These are phyloP conservation scores for Aspergillus felis DNA, from an alignment of 2,329 filamentous ascomycete species.

Conservation along the genomic window DNA sequence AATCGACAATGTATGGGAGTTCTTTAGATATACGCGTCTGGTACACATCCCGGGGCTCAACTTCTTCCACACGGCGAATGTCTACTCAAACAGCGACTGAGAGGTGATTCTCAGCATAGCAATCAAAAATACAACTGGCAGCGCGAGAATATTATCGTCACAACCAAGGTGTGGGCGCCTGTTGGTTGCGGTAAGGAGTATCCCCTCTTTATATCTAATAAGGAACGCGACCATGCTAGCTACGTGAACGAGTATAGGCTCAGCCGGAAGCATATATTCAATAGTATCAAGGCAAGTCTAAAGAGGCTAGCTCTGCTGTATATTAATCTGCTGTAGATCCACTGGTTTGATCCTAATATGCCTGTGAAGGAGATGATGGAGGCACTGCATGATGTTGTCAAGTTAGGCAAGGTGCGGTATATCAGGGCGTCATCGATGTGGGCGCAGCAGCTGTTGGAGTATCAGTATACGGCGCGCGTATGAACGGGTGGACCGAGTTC, in stretches of 20 bases:
- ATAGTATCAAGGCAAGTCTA: slow-evolving; percentile 56
- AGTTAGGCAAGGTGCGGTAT: slow-evolving; percentile 32
- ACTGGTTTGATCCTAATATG: slow-evolving; percentile 44
- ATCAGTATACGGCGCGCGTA: slow-evolving; percentile 56
- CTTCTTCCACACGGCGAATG: slow-evolving; percentile 37
- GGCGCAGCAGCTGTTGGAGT: slow-evolving; percentile 25
- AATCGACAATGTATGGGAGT: no score
- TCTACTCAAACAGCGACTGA: slow-evolving; percentile 54
- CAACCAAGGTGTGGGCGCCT: slow-evolving; percentile 53
- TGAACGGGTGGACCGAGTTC: slow-evolving; percentile 58
- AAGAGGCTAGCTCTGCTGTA: slow-evolving; percentile 45
- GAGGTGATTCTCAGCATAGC: slow-evolving; percentile 55
- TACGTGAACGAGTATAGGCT: slow-evolving; percentile 43
- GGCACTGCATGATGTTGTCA: slow-evolving; percentile 42
- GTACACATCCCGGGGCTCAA: slow-evolving; percentile 28
- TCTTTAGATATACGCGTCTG: no score
- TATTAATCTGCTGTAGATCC: slow-evolving; percentile 53
- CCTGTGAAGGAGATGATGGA: slow-evolving; percentile 50
- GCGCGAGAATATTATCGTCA: slow-evolving; percentile 54
- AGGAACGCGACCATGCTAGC: slow-evolving; percentile 32
- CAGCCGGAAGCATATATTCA: slow-evolving; percentile 60
- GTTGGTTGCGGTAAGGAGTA: slow-evolving; percentile 26
- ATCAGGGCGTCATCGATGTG: slow-evolving; percentile 36
- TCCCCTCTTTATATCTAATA: slow-evolving; percentile 33
- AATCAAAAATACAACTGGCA: slow-evolving; percentile 57